Evolutionary conservation across 164 flowering plant genomes (phyloP), one percentile per base, ranked within the genome.

Genomic region (Umbellularia californica): DNA sequence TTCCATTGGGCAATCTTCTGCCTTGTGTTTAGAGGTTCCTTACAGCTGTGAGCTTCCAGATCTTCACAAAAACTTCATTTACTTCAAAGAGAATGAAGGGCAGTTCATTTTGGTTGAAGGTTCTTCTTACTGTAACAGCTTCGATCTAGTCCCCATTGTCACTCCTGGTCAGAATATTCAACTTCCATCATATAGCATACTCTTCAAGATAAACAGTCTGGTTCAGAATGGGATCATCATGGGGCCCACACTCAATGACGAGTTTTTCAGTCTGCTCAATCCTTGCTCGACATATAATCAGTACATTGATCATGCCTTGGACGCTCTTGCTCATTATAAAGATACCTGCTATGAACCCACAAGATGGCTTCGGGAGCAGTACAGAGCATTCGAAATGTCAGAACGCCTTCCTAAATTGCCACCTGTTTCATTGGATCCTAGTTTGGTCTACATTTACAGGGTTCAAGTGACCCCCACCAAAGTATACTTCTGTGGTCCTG

Each of bases 291-390:
- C 72, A 2, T 73, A 81, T 2, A 71, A 78, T 66, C 69, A 65
- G 13, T 80, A 30, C 52, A 85, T 92, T 63, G 91, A 91, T 68
- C 80, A 81, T 81, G 92, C 94, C 51, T 77, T 95, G 22, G 95
- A 93, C 52, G 88, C 82, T 65, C 79, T 95, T 35, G 85, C 70
- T 77, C 76, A 82, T 68, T 66, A 87, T 27, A 89, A 83, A 70
- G 92, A 89, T 47, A 90, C 94, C 81, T 91, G 94, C 83, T 91
- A 91, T 80, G 86, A 91, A 25, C 98, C 98, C 19, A 83, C 78
- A 15, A 83, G 51, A 70, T 92, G 94, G 93, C 88, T 94, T 5
- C 41, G 1, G 3, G 85, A 87, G 73, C 87, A 91, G 77, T 89
- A 86, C 73, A 62, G 17, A 11, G 85, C 73, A 69, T 87, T 82